Evolutionary conservation across 177 flowering plant genomes (phyloP).

Genomic region (Telopea speciosissima): DNA sequence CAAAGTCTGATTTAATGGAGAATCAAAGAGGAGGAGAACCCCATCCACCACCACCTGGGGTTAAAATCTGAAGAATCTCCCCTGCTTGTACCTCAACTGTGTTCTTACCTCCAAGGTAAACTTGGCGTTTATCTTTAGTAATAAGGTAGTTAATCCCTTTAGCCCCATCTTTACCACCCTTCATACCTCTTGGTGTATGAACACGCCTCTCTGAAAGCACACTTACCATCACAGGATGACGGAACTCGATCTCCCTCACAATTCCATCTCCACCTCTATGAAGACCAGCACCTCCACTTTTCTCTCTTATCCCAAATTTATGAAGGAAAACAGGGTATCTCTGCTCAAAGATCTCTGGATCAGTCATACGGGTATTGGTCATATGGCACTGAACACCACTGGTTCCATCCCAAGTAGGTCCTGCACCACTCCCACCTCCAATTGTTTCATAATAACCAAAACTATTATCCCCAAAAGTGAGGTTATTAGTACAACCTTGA

Average conservation of each 20-base stretch:
- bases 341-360: conserved; percentile 98
- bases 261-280: conserved; percentile 92
- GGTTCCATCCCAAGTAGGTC: conserved; percentile 90
- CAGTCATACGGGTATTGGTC: conserved; percentile 98
- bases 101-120: conserved; percentile 92
- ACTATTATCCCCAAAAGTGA: conserved; percentile 87
- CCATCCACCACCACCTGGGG: conserved; percentile 98
- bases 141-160: conserved; percentile 77
- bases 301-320: conserved; percentile 68
- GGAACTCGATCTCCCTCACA: conserved; percentile 94
- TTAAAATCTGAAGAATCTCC: conserved; percentile 74
- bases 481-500: conserved; percentile 97
- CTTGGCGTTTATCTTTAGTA: conserved; percentile 54
- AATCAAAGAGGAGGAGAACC: conserved; percentile 46
- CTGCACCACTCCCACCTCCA: conserved; percentile 97
- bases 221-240: conserved; percentile 74
- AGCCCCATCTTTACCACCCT: conserved; percentile 77
- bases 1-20: no score
- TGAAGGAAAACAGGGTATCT: conserved; percentile 87
- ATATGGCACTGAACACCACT: conserved; percentile 97
- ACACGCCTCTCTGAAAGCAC: conserved; percentile 96
- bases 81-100: conserved; percentile 70
- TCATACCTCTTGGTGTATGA: conserved; percentile 86
- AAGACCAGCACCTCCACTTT: conserved; percentile 81
- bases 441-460: conserved; percentile 98